Base-by-base conservation (phyloP, 495 filamentous ascomycete species). In the Penicillium nucicola region DNA sequence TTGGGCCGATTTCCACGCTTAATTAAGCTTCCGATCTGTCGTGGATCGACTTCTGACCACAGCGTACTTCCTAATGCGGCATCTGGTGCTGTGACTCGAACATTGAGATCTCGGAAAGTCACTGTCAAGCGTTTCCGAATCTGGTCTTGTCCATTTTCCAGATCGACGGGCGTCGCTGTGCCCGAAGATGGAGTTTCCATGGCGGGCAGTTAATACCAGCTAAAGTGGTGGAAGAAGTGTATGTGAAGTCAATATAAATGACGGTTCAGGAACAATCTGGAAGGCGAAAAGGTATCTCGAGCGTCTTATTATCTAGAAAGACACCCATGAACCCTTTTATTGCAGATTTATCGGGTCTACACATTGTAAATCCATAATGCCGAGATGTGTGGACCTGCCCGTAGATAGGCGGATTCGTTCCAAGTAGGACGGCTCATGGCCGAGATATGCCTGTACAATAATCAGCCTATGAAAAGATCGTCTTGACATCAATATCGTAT, bases 61-160 rank as follows among this genome's bases (percentile, higher is more conserved):
- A 74, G 44, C 5, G 70, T 72, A 14, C 58, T 57, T 25, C 70
- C 68, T n/a, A 74, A 53, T 0, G 70, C 70, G 3, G 65, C 67
- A 62, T 74, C 68, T 1, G 70, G 67, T 23, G 70, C 68, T 3
- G 68, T 69, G 0, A 74, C 70, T 32, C 61, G 55, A 5, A 74
- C 67, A 39, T 52, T 70, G 15, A 74, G 32, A 41, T 67, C 53
- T 3, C 70, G 65, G 20, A 70, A 74, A 3, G 70, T 74, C 8
- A 74, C 53, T 5, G 70, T 70, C 7, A 74, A 43, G 33, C 64
- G 52, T 39, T 74, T 74, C 11, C 53, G 63, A 47, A 69, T 48
- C 19, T 43, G 40, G 2, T 42, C 36, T 10, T 15, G 18, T 1
- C 60, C 64, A 17, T 50, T 35, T 46, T 74, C 70, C 22, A 71